Base-by-base conservation (phyloP, 139 green algal genomes). In the Picochlorum costavermella region DNA sequence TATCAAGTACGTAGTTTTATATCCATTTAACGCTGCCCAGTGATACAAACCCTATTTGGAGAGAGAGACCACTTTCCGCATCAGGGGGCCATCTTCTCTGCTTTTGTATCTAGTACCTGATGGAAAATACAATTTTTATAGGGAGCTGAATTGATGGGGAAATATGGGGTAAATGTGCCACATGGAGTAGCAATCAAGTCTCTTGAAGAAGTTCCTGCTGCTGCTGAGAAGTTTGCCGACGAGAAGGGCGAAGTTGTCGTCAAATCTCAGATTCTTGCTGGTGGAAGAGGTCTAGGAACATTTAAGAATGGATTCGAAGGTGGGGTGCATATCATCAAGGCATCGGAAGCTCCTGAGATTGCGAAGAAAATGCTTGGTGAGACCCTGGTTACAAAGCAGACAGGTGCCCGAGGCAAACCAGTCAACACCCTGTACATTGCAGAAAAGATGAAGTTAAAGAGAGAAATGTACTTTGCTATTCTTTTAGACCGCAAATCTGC, bases 391-490 rank as follows among this genome's bases (percentile, higher is more conserved):
- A 98, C 93, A 30, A 98, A 98, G 82, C 69, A 80, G 63, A 71
- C 80, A 2, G 85, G 86, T 6, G 30, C 70, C 29, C 80, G 67
- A 29, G 94, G 94, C 58, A 99, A 99, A 77, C 94, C 94, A 1
- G 92, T 99, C 20, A 97, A 97, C 82, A 94, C 85, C 28, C 72
- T 96, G 51, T 92, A 90, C 56, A 64, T 99, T 2, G 92, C 88
- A 6, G 64, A 81, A 31, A 97, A 96, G 74, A 92, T 98, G 88
- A 80, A 90, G 69, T 75, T 99, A 17, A 76, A 70, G 46, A 87
- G 88, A 3, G 94, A 99, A 76, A 98, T 97, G 92, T 99, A 99
- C 75, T 97, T 99, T 81, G 94, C 93, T 17, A 94, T 99, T 65
- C 71, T 96, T 56, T 81, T 98, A 23, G 94, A 99, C 81, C 74